A percentile compares a stretch with the other conserved stretches of the same genome.
These are phyloP conservation scores for Colletotrichum paranaense DNA, from an alignment of 2,329 filamentous ascomycete species.

Conservation along the genomic window DNA sequence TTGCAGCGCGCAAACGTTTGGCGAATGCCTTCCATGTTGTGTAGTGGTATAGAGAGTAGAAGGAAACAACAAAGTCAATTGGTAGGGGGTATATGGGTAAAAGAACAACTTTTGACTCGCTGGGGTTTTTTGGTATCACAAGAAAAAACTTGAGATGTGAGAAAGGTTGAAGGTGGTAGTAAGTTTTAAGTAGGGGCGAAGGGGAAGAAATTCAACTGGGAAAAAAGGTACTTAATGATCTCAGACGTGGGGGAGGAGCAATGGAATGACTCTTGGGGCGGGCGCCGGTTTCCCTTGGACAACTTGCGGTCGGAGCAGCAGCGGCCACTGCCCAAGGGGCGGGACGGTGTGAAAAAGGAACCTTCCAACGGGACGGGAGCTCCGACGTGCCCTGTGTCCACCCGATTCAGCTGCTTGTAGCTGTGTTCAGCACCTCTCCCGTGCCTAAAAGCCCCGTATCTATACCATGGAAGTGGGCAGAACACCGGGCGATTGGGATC, in stretches of 20 bases:
- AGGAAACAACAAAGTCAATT: conserved; percentile 3
- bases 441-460: no score
- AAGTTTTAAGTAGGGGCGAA: conserved; percentile 12
- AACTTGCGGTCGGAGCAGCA: background rate
- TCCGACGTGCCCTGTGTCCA: background rate
- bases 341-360: background rate
- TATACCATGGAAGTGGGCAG: no score
- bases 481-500: background rate
- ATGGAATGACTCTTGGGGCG: background rate
- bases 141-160: background rate
- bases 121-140: background rate
- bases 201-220: background rate
- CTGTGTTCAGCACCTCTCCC: no score
- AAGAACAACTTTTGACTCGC: conserved; percentile 11
- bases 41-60: background rate
- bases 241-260: conserved; percentile 9
- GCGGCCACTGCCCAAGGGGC: background rate
- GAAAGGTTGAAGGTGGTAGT: conserved; percentile 12
- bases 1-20: conserved; percentile 71
- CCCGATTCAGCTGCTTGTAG: background rate
- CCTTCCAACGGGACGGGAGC: background rate
- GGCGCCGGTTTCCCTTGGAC: background rate
- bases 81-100: conserved; percentile 11
- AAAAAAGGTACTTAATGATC: conserved; percentile 5
- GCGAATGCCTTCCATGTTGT: conserved; percentile 67